These are phyloP conservation scores for Salicornia ramosissima DNA, from an alignment of 148 eudicot genomes.

Conservation along the genomic window DNA sequence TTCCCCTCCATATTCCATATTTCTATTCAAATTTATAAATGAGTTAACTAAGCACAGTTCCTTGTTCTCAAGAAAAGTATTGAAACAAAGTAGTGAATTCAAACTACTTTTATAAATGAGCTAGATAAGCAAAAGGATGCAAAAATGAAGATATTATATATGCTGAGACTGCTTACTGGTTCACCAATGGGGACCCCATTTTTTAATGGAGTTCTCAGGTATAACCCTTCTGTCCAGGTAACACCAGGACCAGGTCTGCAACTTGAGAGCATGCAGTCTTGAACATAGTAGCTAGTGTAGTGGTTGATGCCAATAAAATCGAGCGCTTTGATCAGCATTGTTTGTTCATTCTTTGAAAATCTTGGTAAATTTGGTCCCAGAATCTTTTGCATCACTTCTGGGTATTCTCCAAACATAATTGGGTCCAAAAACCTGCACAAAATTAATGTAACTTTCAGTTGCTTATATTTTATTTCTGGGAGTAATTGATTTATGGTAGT, in stretches of 20 bases:
- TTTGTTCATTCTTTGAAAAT: conserved; percentile 35
- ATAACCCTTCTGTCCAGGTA: conserved; percentile 52
- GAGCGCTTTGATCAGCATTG: conserved; percentile 30
- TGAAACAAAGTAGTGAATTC: too few relatives aligned
- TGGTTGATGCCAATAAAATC: conserved; percentile 82
- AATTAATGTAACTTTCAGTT: not conserved
- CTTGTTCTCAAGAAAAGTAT: too few relatives aligned
- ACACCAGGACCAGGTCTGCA: conserved; percentile 47
- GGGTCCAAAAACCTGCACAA: conserved; percentile 68
- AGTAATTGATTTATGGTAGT: not conserved
- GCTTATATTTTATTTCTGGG: not conserved
- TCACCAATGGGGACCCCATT: conserved; percentile 53
- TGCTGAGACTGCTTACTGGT: conserved; percentile 42
- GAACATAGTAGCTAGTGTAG: conserved; percentile 54
- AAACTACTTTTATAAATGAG: too few relatives aligned
- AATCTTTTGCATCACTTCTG: conserved; percentile 46
- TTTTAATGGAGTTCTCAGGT: conserved; percentile 39
- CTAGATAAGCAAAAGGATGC: too few relatives aligned
- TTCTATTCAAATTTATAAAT: too few relatives aligned
- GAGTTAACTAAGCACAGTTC: too few relatives aligned
- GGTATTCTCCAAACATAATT: conserved; percentile 56
- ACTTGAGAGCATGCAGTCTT: conserved; percentile 60
- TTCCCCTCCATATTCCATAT: too few relatives aligned
- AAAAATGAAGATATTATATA: not conserved
- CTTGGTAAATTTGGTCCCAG: conserved; percentile 47